phyloP scores from a whole-genome alignment of 305 asterid species.

The Fraxinus angustifolia region DNA sequence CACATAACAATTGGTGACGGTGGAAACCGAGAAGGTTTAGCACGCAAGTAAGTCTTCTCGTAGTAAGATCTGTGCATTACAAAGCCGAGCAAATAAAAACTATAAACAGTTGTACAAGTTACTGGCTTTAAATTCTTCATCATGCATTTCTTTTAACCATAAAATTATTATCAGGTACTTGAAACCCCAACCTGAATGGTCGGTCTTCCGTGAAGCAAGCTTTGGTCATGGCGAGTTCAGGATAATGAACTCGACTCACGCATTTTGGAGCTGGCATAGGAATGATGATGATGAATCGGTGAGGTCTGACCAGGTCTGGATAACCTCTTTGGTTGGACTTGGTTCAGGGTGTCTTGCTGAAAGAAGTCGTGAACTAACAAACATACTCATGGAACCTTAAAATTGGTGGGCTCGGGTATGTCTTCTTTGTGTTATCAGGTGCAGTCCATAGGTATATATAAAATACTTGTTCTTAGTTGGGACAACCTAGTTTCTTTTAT shows the following conservation, averaged over 20 bases:
- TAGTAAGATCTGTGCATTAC: neutral
- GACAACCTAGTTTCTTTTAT: neutral
- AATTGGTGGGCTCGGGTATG: neutral
- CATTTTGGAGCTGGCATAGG: conserved; percentile 84
- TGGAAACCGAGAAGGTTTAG: conserved; percentile 54
- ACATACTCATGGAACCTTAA: conserved; percentile 29
- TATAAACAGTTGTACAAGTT: neutral
- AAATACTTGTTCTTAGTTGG: neutral
- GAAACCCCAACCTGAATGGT: conserved; percentile 62
- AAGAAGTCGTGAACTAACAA: conserved; percentile 27
- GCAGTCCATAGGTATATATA: neutral
- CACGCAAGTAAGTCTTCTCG: conserved; percentile 30
- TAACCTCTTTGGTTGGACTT: conserved; percentile 41
- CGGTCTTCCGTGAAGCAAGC: conserved; percentile 83
- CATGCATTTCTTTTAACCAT: neutral
- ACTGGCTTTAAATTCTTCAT: neutral
- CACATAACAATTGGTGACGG: conserved; percentile 55
- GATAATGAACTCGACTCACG: conserved; percentile 57
- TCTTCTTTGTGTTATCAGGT: neutral
- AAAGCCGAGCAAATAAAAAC: neutral
- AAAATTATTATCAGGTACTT: conserved; percentile 39
- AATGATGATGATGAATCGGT: conserved; percentile 72
- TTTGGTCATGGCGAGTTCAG: conserved; percentile 79
- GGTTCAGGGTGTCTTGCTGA: conserved; percentile 43
- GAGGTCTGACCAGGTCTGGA: conserved; percentile 60